Evolutionary conservation across 1,284 basidiomycete species (phyloP).

Genomic region (Apiotrichum sp.): DNA sequence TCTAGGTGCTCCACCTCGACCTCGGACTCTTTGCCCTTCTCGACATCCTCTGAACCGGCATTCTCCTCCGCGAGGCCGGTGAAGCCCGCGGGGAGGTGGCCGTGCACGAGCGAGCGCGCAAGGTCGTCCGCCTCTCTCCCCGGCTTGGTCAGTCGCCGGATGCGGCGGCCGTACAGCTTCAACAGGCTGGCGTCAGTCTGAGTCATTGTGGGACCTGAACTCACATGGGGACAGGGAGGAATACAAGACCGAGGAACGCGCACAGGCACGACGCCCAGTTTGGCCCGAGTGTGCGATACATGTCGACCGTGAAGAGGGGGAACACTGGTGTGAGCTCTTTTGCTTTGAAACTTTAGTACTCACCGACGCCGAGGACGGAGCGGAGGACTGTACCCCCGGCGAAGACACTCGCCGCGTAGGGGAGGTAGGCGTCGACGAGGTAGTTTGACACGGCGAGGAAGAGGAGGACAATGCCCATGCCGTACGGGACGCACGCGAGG

Average conservation of each 20-base stretch:
- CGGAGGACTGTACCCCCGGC: conserved; percentile 65
- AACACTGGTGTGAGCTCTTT: conserved; percentile 16
- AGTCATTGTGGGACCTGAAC: too few relatives aligned
- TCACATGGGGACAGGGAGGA: too few relatives aligned
- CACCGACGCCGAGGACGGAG: conserved; percentile 52
- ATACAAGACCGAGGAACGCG: too few relatives aligned
- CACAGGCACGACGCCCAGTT: conserved; percentile 25
- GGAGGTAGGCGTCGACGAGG: conserved; percentile 59
- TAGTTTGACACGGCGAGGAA: conserved; percentile 53
- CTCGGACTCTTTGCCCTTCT: too few relatives aligned
- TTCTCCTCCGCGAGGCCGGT: too few relatives aligned
- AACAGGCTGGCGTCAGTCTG: neutral
- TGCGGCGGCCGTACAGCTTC: neutral
- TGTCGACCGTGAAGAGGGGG: conserved; percentile 39
- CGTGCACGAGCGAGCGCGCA: too few relatives aligned
- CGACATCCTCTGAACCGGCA: too few relatives aligned
- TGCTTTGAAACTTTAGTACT: too few relatives aligned
- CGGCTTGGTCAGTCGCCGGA: conserved; percentile 2
- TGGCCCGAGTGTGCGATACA: conserved; percentile 42
- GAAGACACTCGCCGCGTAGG: conserved; percentile 59
- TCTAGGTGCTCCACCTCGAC: too few relatives aligned
- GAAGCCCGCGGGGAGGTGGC: too few relatives aligned
- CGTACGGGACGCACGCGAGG: conserved; percentile 60
- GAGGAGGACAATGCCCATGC: conserved; percentile 56
- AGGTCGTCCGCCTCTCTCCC: conserved; percentile 3